phyloP scores from a whole-genome alignment of 805 yeast species.

The Pichia gijzeniarum region DNA sequence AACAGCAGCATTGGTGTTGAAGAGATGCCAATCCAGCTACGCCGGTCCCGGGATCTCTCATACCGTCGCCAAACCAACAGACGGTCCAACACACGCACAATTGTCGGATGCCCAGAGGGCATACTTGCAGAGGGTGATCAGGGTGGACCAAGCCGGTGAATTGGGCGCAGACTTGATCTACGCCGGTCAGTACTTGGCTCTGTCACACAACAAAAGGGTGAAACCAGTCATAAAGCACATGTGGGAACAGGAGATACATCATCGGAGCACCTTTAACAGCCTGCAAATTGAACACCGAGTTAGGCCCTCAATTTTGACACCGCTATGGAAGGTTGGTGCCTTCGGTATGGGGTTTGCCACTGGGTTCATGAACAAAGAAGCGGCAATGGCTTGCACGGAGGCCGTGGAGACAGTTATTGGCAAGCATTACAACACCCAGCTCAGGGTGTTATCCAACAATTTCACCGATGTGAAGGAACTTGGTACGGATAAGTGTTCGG shows the following conservation, averaged over 20 bases:
- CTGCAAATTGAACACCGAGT: slow-evolving; percentile 74
- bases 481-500: slow-evolving; percentile 22
- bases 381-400: slow-evolving; percentile 99
- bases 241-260: slow-evolving; percentile 98
- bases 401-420: slow-evolving; percentile 99
- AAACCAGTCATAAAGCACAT: slow-evolving; percentile 81
- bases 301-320: slow-evolving; percentile 87
- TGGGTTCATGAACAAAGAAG: slow-evolving; percentile 82
- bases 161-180: slow-evolving; percentile 92
- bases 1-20: not conserved
- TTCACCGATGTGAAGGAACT: slow-evolving; percentile 41
- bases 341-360: slow-evolving; percentile 80
- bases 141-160: slow-evolving; percentile 98
- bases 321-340: slow-evolving; percentile 91
- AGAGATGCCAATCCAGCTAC: slow-evolving; percentile 18
- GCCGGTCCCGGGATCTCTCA: slow-evolving; percentile 4
- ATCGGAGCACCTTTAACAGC: slow-evolving; percentile 76
- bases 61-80: slow-evolving; percentile 9
- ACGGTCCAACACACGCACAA: slow-evolving; percentile 23
- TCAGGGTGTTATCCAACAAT: slow-evolving; percentile 67
- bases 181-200: slow-evolving; percentile 78
- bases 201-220: slow-evolving; percentile 65
- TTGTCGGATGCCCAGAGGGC: slow-evolving; percentile 53
- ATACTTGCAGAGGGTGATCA: slow-evolving; percentile 61
- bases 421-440: slow-evolving; percentile 86